Base-by-base conservation (phyloP, 176 grass and related monocot genomes). In the Aechmea fasciata region DNA sequence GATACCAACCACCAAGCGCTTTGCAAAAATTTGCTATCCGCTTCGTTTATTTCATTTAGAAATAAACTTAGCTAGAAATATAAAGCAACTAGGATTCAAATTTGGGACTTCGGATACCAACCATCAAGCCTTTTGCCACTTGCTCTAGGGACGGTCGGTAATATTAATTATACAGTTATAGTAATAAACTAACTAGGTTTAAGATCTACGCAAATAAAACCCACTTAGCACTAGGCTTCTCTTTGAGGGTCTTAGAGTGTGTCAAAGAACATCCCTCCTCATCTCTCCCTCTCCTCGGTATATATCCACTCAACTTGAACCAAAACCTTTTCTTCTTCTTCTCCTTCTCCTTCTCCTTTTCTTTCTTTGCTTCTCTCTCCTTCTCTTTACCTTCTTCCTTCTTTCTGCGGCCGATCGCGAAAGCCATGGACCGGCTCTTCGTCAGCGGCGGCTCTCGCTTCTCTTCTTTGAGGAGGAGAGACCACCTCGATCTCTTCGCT, bases 251-350 rank as follows among this genome's bases (percentile, higher is more conserved):
- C 12, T 62, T 66, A 0, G 75, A 77, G 52, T 77, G 66, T 53
- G 13, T 1, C 66, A 69, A 77, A 9, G 11, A 52, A 25, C 75
- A 65, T n/a, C 41, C 29, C 11, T n/a, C 41, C 20, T 28, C 15
- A 2, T 47, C 28, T 19, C 20, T 14, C 66, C 66, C 24, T 66
- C 51, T 69, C 65, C 20, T 52, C 5, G 33, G 0, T 41, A 41
- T 41, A 12, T 23, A 59, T 11, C 65, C 65, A 19, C 41, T 59
- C 18, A 77, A 52, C 65, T 69, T 77, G 9, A 26, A 49, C 75
- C 75, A 77, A 68, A 69, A 77, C 65, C 47, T 49, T 55, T 13
- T 19, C 47, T 77, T 61, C 75, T 59, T 61, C 75, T 59, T 68
- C 74, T 75, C 33, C 62, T 47, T 55, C 11, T 71, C 33, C 65